Conservation (phyloP, 805 yeast species). For the Zygotorulaspora danielsina region DNA sequence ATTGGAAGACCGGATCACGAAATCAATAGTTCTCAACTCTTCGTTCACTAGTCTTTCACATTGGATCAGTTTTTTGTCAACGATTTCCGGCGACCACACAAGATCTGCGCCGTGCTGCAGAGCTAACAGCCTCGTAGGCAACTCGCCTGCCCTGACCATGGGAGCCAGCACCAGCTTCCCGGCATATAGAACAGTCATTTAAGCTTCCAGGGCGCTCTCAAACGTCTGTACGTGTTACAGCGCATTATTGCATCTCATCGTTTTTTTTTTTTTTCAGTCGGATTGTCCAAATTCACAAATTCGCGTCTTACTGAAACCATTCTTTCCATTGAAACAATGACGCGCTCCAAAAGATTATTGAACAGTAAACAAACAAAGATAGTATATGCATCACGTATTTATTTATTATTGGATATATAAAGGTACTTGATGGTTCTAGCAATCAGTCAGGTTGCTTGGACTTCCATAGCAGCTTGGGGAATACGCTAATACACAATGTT, state of each 20-base stretch:
- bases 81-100: constrained; percentile 94
- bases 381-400: background rate
- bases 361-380: background rate
- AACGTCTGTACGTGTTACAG: background rate
- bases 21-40: constrained; percentile 58
- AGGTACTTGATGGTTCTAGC: background rate
- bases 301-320: constrained; percentile 16
- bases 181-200: constrained; percentile 58
- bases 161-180: constrained; percentile 89
- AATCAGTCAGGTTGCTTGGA: too few species aligned
- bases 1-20: constrained; percentile 36
- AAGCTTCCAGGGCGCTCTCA: background rate
- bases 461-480: too few species aligned
- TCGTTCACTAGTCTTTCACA: constrained; percentile 63
- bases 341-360: background rate
- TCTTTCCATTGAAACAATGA: constrained; percentile 12
- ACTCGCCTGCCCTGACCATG: constrained; percentile 94
- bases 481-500: constrained; percentile 9
- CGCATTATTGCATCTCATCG: constrained; percentile 6
- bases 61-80: constrained; percentile 75
- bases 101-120: constrained; percentile 85
- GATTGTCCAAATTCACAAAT: constrained; percentile 5
- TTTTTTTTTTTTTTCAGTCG: constrained; percentile 2
- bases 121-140: constrained; percentile 81
- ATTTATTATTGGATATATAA: background rate